Base-by-base conservation (phyloP, 2,329 filamentous ascomycete genomes). In the Aureobasidium vineae region DNA sequence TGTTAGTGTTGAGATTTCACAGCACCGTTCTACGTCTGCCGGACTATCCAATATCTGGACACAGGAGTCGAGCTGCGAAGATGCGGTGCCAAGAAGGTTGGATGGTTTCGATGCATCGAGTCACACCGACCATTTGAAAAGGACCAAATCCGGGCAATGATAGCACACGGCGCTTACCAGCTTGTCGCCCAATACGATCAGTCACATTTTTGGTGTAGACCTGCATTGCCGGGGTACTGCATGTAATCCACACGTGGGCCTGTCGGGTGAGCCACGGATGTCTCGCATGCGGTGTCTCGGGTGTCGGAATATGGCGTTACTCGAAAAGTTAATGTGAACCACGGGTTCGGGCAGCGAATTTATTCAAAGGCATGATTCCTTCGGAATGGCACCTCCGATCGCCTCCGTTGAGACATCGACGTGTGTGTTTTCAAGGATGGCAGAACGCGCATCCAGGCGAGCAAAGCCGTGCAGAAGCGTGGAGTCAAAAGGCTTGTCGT, bases 231-330 rank as follows among this genome's bases (percentile, higher is more conserved):
- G 40, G 36, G 28, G 31, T 38, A 47, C 38, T 64, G 61, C 61
- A 64, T 64, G 61, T 23, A 43, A 64, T 64, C 41, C 50, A 16
- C 61, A 54, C 61, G 61, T 64, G 61, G 61, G 6, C 33, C 43
- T n/a, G 10, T 52, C 31, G 41, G 43, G 38, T 11, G 57, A 61
- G 33, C 59, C 45, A 63, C 52, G 47, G 61, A 64, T 64, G 61
- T 64, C 61, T 64, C 49, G 61, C 61, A 64, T 64, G 61, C 61
- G 47, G 33, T 54, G 45, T 54, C 61, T 54, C 49, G 61, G 49
- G 49, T 28, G 47, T 36, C 61, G 61, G 61, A 45, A 8, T 40
- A 40, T 50, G 45, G 43, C 59, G 59, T 52, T 52, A 21, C 33
- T 63, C 36, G 23, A 59, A 31, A 31, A 23, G 54, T 52, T 52